Evolutionary conservation across 2,329 filamentous ascomycete genomes (phyloP), one percentile per base, ranked within the genome.

Genomic region (Hypoxylon sp.): DNA sequence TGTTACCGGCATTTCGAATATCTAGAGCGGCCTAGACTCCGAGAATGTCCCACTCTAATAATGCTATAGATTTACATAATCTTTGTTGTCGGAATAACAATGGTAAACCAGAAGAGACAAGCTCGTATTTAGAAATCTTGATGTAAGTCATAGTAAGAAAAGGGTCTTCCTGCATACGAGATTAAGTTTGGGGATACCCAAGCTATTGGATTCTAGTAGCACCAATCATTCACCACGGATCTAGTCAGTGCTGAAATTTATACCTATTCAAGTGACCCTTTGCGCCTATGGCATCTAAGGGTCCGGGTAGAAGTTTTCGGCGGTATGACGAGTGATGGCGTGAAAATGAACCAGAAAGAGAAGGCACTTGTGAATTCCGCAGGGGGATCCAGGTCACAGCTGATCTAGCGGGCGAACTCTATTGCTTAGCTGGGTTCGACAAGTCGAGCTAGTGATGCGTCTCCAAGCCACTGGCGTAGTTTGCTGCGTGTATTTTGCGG

Each of bases 181-280:
- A 68, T 70, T 61, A 61, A 38, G 62, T 68, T 70, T 68, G 38
- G 58, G 58, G 50, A 63, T 49, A 68, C 43, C 68, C 68, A 68
- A 19, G 55, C 53, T 63, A 61, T 51, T 59, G 68, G 68, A 45
- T 58, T 58, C 23, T 9, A n/a, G 28, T 25, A 41, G 43, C 56
- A 51, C 58, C 28, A 57, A 48, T 38, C 36, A 32, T n/a, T 43
- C 21, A 23, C n/a, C 50, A 41, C 51, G 25, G 23, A 49, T 52
- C 23, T 23, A 23, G n/a, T n/a, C 17, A 21, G 34, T 43, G 7
- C 21, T 21, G 17, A 43, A 43, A 21, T 21, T 21, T 43, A 43
- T 43, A 43, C 38, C n/a, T n/a, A n/a, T n/a, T 43, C n/a, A 21
- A 43, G 38, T 43, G 38, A 43, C 38, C 38, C 38, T 43, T 17